These are phyloP conservation scores for Gypsophila paniculata DNA, from an alignment of 179 eudicot species.

Conservation along the genomic window DNA sequence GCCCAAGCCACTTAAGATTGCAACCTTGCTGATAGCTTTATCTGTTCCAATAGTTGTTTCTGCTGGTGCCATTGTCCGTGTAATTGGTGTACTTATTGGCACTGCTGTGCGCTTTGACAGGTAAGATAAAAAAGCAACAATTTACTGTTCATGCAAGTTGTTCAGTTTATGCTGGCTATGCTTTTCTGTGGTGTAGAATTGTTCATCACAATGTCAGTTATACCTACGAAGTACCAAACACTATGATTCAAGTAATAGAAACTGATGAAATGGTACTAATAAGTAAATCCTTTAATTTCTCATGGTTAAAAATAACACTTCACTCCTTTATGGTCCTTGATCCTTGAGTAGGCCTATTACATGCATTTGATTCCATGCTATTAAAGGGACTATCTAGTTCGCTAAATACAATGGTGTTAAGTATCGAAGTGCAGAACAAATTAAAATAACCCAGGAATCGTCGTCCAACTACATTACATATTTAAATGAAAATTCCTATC, in stretches of 20 bases:
- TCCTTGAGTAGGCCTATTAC: background rate
- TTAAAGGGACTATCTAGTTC: background rate
- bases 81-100: slow-evolving; percentile 63
- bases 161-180: background rate
- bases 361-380: background rate
- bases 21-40: slow-evolving; percentile 66
- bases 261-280: background rate
- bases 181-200: background rate
- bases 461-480: too few species aligned
- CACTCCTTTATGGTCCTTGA: background rate
- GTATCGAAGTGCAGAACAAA: background rate
- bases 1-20: slow-evolving; percentile 79
- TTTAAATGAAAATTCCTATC: background rate
- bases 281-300: background rate
- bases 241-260: background rate
- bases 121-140: slow-evolving; percentile 31
- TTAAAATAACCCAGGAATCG: too few species aligned
- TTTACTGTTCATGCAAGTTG: background rate
- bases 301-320: background rate
- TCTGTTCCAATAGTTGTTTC: slow-evolving; percentile 70
- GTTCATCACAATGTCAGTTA: background rate
- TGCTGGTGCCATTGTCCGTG: slow-evolving; percentile 61
- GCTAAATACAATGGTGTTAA: background rate
- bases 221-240: too few species aligned
- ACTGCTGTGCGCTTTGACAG: slow-evolving; percentile 73